phyloP scores from a whole-genome alignment of 345 rosid genomes.

The Melastoma malabathricum region DNA sequence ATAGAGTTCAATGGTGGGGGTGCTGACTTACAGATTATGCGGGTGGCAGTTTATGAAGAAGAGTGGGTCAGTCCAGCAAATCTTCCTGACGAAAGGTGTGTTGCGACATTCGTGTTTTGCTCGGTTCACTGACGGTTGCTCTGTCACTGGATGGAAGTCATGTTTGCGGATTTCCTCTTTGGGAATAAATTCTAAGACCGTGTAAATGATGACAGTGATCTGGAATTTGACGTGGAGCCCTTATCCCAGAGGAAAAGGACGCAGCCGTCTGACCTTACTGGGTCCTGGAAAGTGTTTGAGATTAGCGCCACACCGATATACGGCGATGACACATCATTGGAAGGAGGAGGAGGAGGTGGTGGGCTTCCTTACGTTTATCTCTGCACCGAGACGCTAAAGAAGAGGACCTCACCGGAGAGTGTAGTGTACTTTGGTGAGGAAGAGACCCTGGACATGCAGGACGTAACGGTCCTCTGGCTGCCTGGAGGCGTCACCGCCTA shows the following conservation, averaged over 20 bases:
- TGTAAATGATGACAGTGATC: slow-evolving; percentile 29
- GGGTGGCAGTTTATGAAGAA: slow-evolving; percentile 89
- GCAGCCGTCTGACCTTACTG: slow-evolving; percentile 56
- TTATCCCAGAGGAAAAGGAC: slow-evolving; percentile 65
- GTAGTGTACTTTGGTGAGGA: slow-evolving; percentile 57
- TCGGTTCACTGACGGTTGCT: slow-evolving; percentile 6
- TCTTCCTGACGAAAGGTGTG: slow-evolving; percentile 46
- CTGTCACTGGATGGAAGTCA: background rate
- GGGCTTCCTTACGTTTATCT: slow-evolving; percentile 49
- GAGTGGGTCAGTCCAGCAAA: slow-evolving; percentile 72
- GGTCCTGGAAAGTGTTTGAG: slow-evolving; percentile 94
- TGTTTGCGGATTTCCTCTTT: background rate
- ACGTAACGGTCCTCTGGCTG: slow-evolving; percentile 63
- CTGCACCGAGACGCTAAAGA: slow-evolving; percentile 72
- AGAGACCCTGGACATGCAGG: slow-evolving; percentile 69
- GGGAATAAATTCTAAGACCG: background rate
- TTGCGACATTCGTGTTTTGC: background rate
- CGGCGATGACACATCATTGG: slow-evolving; percentile 25
- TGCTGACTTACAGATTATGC: slow-evolving; percentile 73
- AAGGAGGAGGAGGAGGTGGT: slow-evolving; percentile 5
- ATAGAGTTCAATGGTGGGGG: slow-evolving; percentile 72
- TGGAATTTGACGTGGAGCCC: slow-evolving; percentile 41
- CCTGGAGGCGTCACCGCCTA: slow-evolving; percentile 73
- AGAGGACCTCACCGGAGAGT: slow-evolving; percentile 59
- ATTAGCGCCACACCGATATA: slow-evolving; percentile 68